These are phyloP conservation scores for Diaporthe velutina DNA, from an alignment of 2,329 filamentous ascomycete genomes.

Conservation along the genomic window DNA sequence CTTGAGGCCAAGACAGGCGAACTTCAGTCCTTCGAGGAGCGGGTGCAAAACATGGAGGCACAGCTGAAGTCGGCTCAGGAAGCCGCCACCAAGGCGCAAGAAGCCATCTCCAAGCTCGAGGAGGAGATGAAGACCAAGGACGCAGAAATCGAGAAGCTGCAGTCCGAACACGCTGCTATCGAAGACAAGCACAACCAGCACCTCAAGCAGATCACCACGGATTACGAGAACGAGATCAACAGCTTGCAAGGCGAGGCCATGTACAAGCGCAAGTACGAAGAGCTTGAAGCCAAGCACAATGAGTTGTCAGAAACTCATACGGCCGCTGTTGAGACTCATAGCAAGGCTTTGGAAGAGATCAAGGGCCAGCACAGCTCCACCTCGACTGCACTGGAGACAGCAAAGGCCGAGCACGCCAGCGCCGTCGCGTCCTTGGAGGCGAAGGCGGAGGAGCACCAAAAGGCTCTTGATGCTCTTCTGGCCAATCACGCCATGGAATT, in stretches of 20 bases:
- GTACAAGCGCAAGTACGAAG: constrained; percentile 74
- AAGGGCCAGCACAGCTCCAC: constrained; percentile 59
- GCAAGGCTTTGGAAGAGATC: constrained; percentile 57
- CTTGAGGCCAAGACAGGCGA: constrained; percentile 58
- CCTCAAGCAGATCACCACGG: constrained; percentile 69
- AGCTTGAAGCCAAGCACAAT: constrained; percentile 69
- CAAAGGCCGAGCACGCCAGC: constrained; percentile 58
- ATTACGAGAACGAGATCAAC: constrained; percentile 76
- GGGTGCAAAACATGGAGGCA: constrained; percentile 57
- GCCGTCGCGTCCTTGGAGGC: constrained; percentile 61
- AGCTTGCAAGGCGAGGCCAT: constrained; percentile 72
- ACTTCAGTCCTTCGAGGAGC: constrained; percentile 54
- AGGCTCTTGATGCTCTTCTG: constrained; percentile 66
- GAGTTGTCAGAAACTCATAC: constrained; percentile 55
- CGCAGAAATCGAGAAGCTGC: constrained; percentile 62
- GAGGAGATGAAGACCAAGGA: constrained; percentile 62
- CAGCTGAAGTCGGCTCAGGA: constrained; percentile 61
- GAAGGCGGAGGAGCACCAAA: constrained; percentile 66
- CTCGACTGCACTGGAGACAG: constrained; percentile 58
- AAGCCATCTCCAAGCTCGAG: constrained; percentile 62
- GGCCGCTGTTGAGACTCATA: constrained; percentile 54
- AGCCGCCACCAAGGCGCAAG: constrained; percentile 57
- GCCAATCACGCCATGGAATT: constrained; percentile 71
- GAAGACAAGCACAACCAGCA: constrained; percentile 67
- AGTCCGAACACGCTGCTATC: constrained; percentile 58